Base-by-base conservation (phyloP, 2,329 filamentous ascomycete genomes). In the Cryphonectria nitschkei region DNA sequence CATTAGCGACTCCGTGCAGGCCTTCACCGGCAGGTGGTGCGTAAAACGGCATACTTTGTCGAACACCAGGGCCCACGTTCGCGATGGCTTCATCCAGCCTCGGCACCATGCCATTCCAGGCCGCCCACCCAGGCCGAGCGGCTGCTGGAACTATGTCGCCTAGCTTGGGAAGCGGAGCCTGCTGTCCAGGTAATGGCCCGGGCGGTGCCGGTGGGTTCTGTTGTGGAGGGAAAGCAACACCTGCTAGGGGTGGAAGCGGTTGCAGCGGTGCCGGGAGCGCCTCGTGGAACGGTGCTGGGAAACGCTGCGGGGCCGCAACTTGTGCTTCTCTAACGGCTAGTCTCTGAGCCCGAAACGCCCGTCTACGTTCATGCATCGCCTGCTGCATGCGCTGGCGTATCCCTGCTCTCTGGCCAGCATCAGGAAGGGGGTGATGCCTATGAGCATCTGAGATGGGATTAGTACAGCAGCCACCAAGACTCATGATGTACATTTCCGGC, bases 1-100 rank as follows among this genome's bases (percentile, higher is more conserved):
- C 43, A 65, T 67, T 64, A 72, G 70, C 70, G 58, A 60, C 70
- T 62, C 50, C 64, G 16, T 37, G 63, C 32, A 37, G 70, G 60
- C 34, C 56, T n/a, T 67, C 54, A 67, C 58, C 64, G 64, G 46
- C 58, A 50, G 64, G 63, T 58, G 46, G 67, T 58, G 58, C 68
- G 19, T 11, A 26, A 67, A 50, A 39, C 52, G 61, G 63, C 68
- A 70, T 68, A 72, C 70, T 64, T 50, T 62, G 67, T 50, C 64
- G 54, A 43, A 69, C 37, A 26, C 11, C 58, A 41, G 60, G 29
- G 65, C 22, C 56, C 13, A 41, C 34, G n/a, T n/a, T 61, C 13
- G 41, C 39, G 34, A 67, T 39, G 52, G 64, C 56, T n/a, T 54
- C 65, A 66, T 22, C 29, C 43, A 63, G 29, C 54, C 26, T 39